Evolutionary conservation across 179 eudicot species (phyloP).

Genomic region (Silene coronaria): DNA sequence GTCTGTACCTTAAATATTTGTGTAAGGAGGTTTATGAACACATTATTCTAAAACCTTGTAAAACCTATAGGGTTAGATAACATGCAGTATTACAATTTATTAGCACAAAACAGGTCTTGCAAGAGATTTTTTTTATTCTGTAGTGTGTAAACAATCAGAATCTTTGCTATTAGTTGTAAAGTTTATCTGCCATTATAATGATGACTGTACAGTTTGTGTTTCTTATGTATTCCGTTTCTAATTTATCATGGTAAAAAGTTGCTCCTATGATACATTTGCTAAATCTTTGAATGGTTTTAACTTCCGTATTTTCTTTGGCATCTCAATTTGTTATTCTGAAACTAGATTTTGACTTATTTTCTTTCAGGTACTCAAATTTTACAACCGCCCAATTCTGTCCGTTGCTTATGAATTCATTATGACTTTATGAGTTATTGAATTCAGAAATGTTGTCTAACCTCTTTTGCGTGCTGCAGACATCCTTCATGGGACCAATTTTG

Average conservation of each 20-base stretch:
- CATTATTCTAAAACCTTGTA: no score
- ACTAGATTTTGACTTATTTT: neutral
- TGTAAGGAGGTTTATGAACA: no score
- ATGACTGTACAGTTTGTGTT: neutral
- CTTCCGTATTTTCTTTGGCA: neutral
- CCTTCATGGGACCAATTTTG: neutral
- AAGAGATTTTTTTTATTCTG: neutral
- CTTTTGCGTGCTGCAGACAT: neutral
- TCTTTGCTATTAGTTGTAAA: neutral
- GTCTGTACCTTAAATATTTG: no score
- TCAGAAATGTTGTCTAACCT: neutral
- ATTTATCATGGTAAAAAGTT: neutral
- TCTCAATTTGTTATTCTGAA: neutral
- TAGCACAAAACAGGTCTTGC: no score
- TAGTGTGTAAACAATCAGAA: slow-evolving; percentile 8
- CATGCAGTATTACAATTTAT: no score
- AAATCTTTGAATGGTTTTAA: neutral
- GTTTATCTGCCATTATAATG: slow-evolving; percentile 1
- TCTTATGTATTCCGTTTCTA: neutral
- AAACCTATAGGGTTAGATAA: no score
- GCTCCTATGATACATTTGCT: neutral
- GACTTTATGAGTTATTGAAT: neutral
- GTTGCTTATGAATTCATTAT: neutral
- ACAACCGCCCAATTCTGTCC: neutral
- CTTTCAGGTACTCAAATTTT: neutral